phyloP scores from a whole-genome alignment of 495 filamentous ascomycete species.

The Neurospora sublineolata region DNA sequence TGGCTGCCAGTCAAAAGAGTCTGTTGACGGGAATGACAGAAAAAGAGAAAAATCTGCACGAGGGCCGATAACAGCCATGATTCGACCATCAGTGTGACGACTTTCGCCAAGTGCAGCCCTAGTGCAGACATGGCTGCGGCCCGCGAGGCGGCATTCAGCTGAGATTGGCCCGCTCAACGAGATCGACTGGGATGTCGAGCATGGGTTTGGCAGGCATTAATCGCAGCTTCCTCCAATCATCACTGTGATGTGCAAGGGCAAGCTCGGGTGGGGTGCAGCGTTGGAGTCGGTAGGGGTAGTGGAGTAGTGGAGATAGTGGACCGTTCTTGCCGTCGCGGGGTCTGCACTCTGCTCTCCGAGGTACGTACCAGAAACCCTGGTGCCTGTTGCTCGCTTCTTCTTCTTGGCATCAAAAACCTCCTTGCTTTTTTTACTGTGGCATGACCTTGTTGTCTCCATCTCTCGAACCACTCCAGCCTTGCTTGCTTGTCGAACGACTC shows the following conservation, averaged over 20 bases:
- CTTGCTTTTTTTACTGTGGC: neutral
- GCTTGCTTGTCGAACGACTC: neutral
- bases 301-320: neutral
- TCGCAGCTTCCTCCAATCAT: slow-evolving; percentile 24
- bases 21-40: neutral
- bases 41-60: slow-evolving; percentile 6
- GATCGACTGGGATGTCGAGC: slow-evolving; percentile 16
- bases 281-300: neutral
- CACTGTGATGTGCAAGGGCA: neutral
- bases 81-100: slow-evolving; percentile 27
- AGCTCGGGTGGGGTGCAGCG: neutral
- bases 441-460: neutral
- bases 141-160: slow-evolving; percentile 22
- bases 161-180: slow-evolving; percentile 28
- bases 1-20: slow-evolving; percentile 1
- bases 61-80: slow-evolving; percentile 18
- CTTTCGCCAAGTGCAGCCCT: slow-evolving; percentile 21
- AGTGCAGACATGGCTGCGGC: slow-evolving; percentile 28
- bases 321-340: neutral
- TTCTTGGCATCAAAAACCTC: neutral
- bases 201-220: slow-evolving; percentile 16
- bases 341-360: neutral
- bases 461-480: neutral
- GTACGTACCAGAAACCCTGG: neutral
- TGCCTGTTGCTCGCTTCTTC: neutral